Evolutionary conservation across 306 rosid genomes (phyloP).

Genomic region (Cucurbita pepo): DNA sequence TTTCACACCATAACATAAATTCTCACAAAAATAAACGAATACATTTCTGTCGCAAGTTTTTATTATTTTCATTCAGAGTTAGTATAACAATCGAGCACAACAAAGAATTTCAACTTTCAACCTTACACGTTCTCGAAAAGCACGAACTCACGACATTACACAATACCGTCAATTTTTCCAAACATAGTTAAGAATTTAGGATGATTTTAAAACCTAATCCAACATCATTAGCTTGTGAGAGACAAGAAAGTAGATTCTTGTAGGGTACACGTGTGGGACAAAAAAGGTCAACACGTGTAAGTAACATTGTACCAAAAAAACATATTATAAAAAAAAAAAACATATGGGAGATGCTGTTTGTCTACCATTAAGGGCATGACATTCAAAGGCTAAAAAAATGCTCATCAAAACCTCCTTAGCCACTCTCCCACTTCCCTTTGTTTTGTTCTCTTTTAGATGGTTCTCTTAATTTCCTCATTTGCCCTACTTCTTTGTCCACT

Average conservation of each 20-base stretch:
- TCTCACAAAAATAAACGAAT: no score
- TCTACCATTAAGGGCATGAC: slow-evolving; percentile 53
- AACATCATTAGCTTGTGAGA: no score
- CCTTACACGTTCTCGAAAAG: no score
- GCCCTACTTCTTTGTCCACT: not conserved
- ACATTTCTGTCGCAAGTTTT: no score
- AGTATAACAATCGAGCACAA: no score
- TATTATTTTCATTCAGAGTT: no score
- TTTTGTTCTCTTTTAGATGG: not conserved
- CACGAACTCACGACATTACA: no score
- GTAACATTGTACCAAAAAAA: not conserved
- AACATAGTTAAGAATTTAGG: no score
- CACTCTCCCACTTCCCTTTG: not conserved
- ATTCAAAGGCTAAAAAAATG: slow-evolving; percentile 20
- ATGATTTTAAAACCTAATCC: no score
- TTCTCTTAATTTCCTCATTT: slow-evolving; percentile 2
- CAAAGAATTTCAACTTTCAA: no score
- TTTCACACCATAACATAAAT: no score
- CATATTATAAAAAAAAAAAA: not conserved
- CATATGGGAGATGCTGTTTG: slow-evolving; percentile 31
- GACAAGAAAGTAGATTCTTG: not conserved
- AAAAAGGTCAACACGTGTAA: slow-evolving; percentile 11
- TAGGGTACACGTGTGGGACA: slow-evolving; percentile 4
- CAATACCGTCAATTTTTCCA: no score
- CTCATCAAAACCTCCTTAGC: slow-evolving; percentile 22